Evolutionary conservation across 805 yeast genomes (phyloP).

Genomic region (Lachancea sp.): DNA sequence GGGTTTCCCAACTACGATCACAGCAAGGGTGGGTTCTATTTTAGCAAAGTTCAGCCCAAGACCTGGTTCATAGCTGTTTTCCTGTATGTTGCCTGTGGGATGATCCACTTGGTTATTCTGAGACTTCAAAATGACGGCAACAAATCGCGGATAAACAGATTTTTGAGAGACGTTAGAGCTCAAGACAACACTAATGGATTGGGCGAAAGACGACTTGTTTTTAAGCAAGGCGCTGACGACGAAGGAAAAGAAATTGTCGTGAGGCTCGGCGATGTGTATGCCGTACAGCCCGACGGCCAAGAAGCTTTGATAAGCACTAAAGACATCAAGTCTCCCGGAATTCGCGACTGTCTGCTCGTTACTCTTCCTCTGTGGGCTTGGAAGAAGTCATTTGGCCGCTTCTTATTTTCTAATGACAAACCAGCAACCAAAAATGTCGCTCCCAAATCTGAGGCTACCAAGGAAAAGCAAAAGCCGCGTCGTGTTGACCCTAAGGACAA

Average conservation of each 20-base stretch:
- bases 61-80: slow-evolving; percentile 43
- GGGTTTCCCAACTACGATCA: slow-evolving; percentile 87
- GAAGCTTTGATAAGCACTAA: slow-evolving; percentile 40
- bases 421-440: background rate
- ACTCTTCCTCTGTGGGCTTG: slow-evolving; percentile 39
- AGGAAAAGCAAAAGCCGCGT: background rate
- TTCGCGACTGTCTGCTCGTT: slow-evolving; percentile 43
- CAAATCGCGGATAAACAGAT: slow-evolving; percentile 45
- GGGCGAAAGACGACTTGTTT: slow-evolving; percentile 39
- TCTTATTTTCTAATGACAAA: slow-evolving; percentile 14
- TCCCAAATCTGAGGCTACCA: background rate
- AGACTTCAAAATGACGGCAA: slow-evolving; percentile 52
- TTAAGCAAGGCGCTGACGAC: slow-evolving; percentile 38
- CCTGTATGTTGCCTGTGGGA: slow-evolving; percentile 44
- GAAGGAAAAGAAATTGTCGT: slow-evolving; percentile 50
- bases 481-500: slow-evolving; percentile 35
- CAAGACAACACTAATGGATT: slow-evolving; percentile 55
- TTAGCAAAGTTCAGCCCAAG: slow-evolving; percentile 66
- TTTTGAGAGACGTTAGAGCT: slow-evolving; percentile 46
- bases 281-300: slow-evolving; percentile 41
- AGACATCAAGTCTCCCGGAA: slow-evolving; percentile 43
- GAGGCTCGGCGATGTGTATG: slow-evolving; percentile 52
- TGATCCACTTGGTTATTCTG: slow-evolving; percentile 53
- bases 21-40: slow-evolving; percentile 48
- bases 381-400: slow-evolving; percentile 40